Conservation (phyloP, 306 rosid genomes). For the Lathyrus tuberosus region DNA sequence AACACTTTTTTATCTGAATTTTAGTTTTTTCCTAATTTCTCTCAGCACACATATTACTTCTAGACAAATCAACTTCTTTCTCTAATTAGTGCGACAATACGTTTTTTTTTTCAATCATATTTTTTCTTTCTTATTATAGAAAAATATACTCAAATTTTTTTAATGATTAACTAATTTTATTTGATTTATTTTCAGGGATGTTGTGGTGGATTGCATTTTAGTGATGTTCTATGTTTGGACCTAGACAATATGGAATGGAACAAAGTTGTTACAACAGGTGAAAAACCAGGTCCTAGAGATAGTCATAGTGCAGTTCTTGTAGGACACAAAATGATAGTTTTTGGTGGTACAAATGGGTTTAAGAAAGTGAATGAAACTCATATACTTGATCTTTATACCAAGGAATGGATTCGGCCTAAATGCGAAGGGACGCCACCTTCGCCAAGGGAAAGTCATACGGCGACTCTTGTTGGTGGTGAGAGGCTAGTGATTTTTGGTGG, state of each 20-base stretch:
- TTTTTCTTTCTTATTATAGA: constrained; percentile 46
- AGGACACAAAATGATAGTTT: constrained; percentile 74
- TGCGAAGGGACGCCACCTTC: constrained; percentile 81
- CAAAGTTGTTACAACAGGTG: constrained; percentile 63
- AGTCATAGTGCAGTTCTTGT: constrained; percentile 82
- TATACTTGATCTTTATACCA: constrained; percentile 66
- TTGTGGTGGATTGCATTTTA: constrained; percentile 87
- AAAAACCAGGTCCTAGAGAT: constrained; percentile 92
- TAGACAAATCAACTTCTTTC: constrained; percentile 42
- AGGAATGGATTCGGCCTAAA: constrained; percentile 71
- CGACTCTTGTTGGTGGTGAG: constrained; percentile 71
- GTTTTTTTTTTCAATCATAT: constrained; percentile 23
- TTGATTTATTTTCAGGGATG: constrained; percentile 68
- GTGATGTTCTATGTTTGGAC: constrained; percentile 79
- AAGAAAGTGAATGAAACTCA: constrained; percentile 87
- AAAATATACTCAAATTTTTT: constrained; percentile 1
- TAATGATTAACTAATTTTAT: neutral
- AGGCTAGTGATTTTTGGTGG: constrained; percentile 87
- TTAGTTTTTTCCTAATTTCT: constrained; percentile 52
- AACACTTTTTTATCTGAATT: constrained; percentile 53
- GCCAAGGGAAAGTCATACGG: constrained; percentile 91
- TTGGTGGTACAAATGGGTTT: constrained; percentile 94
- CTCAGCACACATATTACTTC: constrained; percentile 28
- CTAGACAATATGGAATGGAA: constrained; percentile 81
- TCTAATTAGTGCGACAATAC: constrained; percentile 48